A percentile compares a stretch with the other conserved stretches of the same genome.
Evolutionary conservation across 192 early-diverging fungal species (phyloP).

Genomic region (Podila horticola): DNA sequence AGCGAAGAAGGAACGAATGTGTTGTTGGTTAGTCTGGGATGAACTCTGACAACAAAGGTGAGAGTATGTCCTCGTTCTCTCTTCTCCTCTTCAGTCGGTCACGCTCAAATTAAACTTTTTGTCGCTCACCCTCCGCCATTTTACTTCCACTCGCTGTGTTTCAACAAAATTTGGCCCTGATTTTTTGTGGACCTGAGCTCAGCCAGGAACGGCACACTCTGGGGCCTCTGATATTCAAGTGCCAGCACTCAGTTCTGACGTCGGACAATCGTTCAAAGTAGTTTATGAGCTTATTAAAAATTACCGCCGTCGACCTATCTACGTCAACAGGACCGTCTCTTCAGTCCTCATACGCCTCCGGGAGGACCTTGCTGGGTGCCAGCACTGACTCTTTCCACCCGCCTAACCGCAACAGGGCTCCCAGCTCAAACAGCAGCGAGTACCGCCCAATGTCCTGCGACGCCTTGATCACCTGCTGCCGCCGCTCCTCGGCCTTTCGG

Average conservation of each 20-base stretch:
- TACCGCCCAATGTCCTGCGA: slow-evolving; percentile 49
- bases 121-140: no score
- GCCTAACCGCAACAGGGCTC: slow-evolving; percentile 11
- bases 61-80: neutral
- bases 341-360: neutral
- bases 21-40: neutral
- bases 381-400: slow-evolving; percentile 24
- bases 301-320: neutral
- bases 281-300: neutral
- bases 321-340: neutral
- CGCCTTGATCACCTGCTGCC: slow-evolving; percentile 16
- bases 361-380: slow-evolving; percentile 2
- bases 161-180: no score
- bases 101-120: no score
- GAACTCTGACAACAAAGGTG: neutral
- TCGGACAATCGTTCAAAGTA: no score
- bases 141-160: no score
- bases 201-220: no score
- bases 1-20: neutral
- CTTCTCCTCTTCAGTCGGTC: no score
- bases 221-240: no score
- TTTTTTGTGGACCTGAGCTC: no score
- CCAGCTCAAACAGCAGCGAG: slow-evolving; percentile 29
- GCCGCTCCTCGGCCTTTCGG: slow-evolving; percentile 18
- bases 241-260: no score